Percentiles rank a stretch among this genome's conserved stretches.
phyloP scores from a whole-genome alignment of 257 asterid genomes.

The Solanum chiquidenum region DNA sequence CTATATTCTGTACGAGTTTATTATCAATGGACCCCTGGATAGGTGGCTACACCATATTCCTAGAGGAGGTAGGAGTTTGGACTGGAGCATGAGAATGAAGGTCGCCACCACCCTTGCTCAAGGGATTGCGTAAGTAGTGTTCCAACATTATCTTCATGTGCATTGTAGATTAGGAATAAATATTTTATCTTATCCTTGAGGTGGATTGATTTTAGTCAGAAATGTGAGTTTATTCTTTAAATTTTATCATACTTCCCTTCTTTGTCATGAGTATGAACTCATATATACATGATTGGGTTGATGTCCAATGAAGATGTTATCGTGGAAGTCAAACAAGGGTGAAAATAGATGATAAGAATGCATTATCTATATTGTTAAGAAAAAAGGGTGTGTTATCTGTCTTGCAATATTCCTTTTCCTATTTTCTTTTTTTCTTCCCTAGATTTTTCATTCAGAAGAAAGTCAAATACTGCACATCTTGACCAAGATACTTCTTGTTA shows the following conservation, averaged over 20 bases:
- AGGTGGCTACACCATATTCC: conserved; percentile 95
- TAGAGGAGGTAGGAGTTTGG: conserved; percentile 90
- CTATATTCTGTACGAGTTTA: conserved; percentile 79
- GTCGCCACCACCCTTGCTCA: conserved; percentile 90
- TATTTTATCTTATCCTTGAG: not conserved
- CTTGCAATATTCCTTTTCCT: not conserved
- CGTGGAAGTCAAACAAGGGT: not conserved
- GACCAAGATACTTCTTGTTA: not conserved
- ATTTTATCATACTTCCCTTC: not conserved
- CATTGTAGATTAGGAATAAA: not conserved
- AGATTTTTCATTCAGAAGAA: not conserved
- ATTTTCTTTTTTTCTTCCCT: not conserved
- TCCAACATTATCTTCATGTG: not conserved
- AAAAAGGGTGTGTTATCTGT: not conserved
- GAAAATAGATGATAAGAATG: not conserved
- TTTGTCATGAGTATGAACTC: not conserved
- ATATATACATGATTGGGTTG: not conserved
- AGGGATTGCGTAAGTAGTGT: conserved; percentile 84
- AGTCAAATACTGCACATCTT: not conserved
- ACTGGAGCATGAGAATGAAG: conserved; percentile 91
- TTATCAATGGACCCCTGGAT: conserved; percentile 79
- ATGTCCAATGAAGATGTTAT: not conserved
- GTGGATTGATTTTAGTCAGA: not conserved
- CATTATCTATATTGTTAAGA: not conserved
- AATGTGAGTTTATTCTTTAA: not conserved